A percentile compares a stretch with the other conserved stretches of the same genome.
phyloP scores from a whole-genome alignment of 441 rosid genomes.

The Pelargonium fulgidum region DNA sequence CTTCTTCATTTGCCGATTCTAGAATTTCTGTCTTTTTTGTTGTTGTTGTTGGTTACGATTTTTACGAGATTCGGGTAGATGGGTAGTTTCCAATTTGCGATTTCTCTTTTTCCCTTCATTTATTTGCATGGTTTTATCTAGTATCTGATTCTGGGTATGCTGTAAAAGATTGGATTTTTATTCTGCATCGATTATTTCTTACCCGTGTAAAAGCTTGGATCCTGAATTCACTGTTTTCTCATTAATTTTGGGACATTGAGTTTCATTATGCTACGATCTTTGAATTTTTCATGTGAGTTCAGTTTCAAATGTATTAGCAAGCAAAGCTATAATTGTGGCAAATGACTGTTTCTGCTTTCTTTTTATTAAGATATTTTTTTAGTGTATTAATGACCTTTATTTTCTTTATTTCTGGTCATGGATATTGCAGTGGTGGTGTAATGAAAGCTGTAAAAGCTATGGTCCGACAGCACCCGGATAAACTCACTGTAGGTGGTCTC shows the following conservation, averaged over 20 bases:
- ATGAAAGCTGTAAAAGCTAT: constrained; percentile 64
- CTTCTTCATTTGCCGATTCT: too few relatives aligned
- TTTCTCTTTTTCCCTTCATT: too few relatives aligned
- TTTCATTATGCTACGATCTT: background rate
- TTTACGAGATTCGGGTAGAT: too few relatives aligned
- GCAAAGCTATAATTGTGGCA: background rate
- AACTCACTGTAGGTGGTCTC: constrained; percentile 52
- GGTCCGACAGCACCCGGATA: constrained; percentile 82
- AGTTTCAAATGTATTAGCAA: background rate
- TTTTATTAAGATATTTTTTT: background rate
- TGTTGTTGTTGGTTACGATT: too few relatives aligned
- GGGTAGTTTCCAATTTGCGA: too few relatives aligned
- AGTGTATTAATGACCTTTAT: background rate
- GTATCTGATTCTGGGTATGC: background rate
- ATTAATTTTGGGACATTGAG: background rate
- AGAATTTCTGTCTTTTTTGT: too few relatives aligned
- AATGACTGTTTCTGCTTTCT: background rate
- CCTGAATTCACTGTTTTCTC: background rate
- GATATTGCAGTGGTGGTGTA: constrained; percentile 55
- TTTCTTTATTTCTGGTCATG: constrained; percentile 4
- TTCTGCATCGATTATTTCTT: background rate
- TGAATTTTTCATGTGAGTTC: background rate
- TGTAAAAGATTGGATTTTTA: background rate
- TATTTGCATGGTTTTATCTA: too few relatives aligned
- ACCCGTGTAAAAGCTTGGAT: background rate